phyloP scores from a whole-genome alignment of 257 asterid species.

The Petunia axillaris region DNA sequence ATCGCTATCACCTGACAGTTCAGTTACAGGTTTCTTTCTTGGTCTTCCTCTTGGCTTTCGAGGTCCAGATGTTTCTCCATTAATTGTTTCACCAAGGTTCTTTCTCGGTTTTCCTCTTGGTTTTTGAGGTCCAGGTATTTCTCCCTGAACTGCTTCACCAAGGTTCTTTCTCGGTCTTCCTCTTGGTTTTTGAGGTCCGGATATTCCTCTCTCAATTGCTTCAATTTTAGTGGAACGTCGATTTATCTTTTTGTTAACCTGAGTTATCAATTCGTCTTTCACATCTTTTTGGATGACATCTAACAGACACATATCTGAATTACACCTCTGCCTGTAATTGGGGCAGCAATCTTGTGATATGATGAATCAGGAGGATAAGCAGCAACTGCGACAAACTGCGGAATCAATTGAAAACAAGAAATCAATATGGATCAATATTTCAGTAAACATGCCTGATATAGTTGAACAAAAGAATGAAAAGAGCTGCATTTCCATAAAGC shows the following conservation, averaged over 20 bases:
- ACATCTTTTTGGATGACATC: constrained; percentile 32
- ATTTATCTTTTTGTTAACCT: constrained; percentile 43
- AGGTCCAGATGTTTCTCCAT: constrained; percentile 35
- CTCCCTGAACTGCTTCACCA: constrained; percentile 11
- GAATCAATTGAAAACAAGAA: constrained; percentile 31
- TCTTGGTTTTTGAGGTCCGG: constrained; percentile 32
- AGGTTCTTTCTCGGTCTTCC: constrained; percentile 49
- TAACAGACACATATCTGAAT: constrained; percentile 86
- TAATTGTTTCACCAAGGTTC: constrained; percentile 9
- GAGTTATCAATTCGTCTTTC: constrained; percentile 39
- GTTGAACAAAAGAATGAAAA: not conserved
- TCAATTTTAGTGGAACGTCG: constrained; percentile 31
- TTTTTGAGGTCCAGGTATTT: constrained; percentile 40
- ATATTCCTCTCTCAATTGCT: constrained; percentile 27
- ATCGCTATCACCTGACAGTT: constrained; percentile 36
- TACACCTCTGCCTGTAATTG: constrained; percentile 83
- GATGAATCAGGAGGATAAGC: constrained; percentile 90
- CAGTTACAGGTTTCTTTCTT: constrained; percentile 47
- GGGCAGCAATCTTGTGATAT: constrained; percentile 80
- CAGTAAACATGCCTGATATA: constrained; percentile 16
- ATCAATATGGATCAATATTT: constrained; percentile 10
- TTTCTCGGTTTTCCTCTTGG: constrained; percentile 54
- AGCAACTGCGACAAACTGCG: constrained; percentile 90
- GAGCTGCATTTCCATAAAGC: constrained; percentile 11
- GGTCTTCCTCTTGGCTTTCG: constrained; percentile 48